Evolutionary conservation across 495 filamentous ascomycete species (phyloP).

Genomic region (Podospora pseudocomata): DNA sequence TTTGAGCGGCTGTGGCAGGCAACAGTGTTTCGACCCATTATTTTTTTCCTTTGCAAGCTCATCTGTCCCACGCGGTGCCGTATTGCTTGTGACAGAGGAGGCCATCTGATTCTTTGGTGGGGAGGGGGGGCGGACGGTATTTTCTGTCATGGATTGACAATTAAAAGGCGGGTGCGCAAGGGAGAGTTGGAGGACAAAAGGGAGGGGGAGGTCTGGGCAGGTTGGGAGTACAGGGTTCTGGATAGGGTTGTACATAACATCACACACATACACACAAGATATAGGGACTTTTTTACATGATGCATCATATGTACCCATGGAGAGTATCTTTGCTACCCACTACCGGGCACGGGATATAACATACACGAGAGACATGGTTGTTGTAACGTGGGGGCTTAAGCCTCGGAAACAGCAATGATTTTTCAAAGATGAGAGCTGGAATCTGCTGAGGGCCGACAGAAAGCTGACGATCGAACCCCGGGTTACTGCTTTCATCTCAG

Average conservation of each 20-base stretch:
- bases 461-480: too few species aligned
- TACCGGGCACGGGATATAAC: not conserved
- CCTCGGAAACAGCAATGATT: too few species aligned
- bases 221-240: not conserved
- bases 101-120: not conserved
- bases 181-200: not conserved
- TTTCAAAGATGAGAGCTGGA: too few species aligned
- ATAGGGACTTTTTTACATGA: not conserved
- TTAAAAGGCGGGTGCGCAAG: not conserved
- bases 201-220: too few species aligned
- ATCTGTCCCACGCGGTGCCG: not conserved
- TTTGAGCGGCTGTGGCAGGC: not conserved
- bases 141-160: not conserved
- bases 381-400: not conserved
- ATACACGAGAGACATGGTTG: not conserved
- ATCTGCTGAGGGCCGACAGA: too few species aligned
- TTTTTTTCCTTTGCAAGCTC: not conserved
- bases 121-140: not conserved
- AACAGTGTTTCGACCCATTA: not conserved
- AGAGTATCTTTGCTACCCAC: not conserved
- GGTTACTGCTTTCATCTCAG: not conserved
- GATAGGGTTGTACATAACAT: not conserved
- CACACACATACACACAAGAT: not conserved
- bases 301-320: not conserved
- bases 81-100: not conserved